phyloP scores from a whole-genome alignment of 2,329 filamentous ascomycete genomes.

The Verticillium zaregamsianum region DNA sequence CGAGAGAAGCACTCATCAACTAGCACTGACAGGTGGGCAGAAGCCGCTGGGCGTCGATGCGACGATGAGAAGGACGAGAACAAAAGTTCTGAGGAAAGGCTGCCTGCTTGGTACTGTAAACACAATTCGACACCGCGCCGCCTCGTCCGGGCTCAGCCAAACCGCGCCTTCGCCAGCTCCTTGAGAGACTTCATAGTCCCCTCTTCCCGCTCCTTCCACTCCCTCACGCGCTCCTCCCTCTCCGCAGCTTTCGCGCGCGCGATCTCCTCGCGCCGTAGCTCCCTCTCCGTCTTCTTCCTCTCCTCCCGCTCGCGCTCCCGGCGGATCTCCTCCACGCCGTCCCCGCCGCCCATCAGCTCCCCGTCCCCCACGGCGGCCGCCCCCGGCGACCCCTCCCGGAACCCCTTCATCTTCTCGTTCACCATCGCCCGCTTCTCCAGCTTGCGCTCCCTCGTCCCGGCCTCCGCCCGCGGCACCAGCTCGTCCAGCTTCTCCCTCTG shows the following conservation, averaged over 20 bases:
- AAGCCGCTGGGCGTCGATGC: no score
- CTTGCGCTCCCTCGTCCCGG: constrained; percentile 76
- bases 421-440: constrained; percentile 79
- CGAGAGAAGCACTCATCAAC: no score
- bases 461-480: constrained; percentile 74
- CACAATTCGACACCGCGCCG: not conserved
- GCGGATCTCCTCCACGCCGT: constrained; percentile 64
- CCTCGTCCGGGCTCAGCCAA: constrained; percentile 45
- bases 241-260: constrained; percentile 71
- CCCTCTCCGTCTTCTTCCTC: constrained; percentile 76
- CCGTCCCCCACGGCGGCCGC: constrained; percentile 62
- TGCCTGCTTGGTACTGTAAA: no score
- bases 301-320: constrained; percentile 60
- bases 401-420: constrained; percentile 69
- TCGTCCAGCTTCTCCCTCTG: constrained; percentile 78
- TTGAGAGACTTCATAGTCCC: constrained; percentile 78
- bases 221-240: constrained; percentile 69
- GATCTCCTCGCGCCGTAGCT: constrained; percentile 78
- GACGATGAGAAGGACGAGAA: no score
- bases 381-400: constrained; percentile 64
- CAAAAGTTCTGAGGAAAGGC: no score
- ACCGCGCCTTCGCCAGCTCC: constrained; percentile 74
- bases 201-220: constrained; percentile 73
- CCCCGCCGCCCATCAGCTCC: constrained; percentile 73
- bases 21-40: no score